Evolutionary conservation across 148 eudicot genomes (phyloP), one percentile per base, ranked within the genome.

Genomic region (Camellia japonica): DNA sequence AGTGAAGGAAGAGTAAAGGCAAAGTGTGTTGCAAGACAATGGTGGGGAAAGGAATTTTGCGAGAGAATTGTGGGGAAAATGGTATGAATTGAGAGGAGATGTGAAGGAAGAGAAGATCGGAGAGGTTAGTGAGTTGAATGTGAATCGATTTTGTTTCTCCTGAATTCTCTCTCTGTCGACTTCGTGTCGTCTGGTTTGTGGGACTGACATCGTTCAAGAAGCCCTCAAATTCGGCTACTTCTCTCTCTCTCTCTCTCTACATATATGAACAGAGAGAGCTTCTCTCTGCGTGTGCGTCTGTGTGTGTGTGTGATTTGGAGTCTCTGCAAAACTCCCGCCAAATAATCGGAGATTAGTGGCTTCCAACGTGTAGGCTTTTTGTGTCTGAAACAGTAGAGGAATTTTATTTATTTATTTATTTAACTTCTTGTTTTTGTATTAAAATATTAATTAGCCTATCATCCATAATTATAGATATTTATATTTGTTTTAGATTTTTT

Each of bases 141-240:
- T 13, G 49, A 61, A 49, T 23, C 55, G 15, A 67, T 64, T 58
- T 60, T 79, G 80, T 60, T 83, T 5, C 42, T 7, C 43, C 71
- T 73, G 59, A 71, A 20, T 55, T 70, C 49, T 77, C 64, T 82
- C 76, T 56, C 68, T 5, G 47, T 75, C 74, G 51, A 80, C 41
- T 78, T 61, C 55, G 56, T 78, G 80, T 80, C 72, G 71, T 70
- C 62, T 74, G 80, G 78, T 65, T 76, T 77, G 82, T 80, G 86
- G 82, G 70, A 76, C 47, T 72, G 80, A 86, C 85, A 86, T 81
- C 68, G 75, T 81, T 81, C 72, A 74, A 64, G 59, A 49, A 44
- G 46, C 58, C 85, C 88, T 80, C 72, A 78, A 83, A 63, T 71
- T 82, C 85, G 87, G 88, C 68, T 83, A 88, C 49, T 65, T 51